These are phyloP conservation scores for Saturnispora serradocipensis DNA, from an alignment of 805 yeast species.

Conservation along the genomic window DNA sequence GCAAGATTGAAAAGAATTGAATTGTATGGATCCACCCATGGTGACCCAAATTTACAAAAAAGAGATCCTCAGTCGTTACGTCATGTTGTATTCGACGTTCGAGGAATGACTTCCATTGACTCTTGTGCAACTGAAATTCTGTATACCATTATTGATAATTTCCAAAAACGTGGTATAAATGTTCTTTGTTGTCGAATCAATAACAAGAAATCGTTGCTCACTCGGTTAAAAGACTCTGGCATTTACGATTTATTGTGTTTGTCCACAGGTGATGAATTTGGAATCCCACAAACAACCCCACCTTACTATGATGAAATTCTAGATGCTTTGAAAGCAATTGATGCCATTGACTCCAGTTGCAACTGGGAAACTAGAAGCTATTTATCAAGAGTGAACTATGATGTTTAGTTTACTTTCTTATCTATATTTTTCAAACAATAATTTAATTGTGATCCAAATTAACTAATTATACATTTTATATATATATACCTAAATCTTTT, in stretches of 20 bases:
- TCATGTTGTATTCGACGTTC: constrained; percentile 62
- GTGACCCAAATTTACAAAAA: constrained; percentile 53
- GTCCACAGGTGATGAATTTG: constrained; percentile 20
- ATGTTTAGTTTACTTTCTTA: constrained; percentile 2
- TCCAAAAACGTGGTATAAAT: constrained; percentile 43
- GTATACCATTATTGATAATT: constrained; percentile 47
- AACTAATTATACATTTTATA: not conserved
- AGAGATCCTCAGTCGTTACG: constrained; percentile 34
- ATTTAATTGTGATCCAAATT: not conserved
- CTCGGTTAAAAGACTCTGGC: constrained; percentile 47
- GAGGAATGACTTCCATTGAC: constrained; percentile 76
- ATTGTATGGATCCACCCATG: constrained; percentile 60
- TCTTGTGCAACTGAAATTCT: constrained; percentile 72
- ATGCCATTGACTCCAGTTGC: constrained; percentile 24
- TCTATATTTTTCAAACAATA: not conserved
- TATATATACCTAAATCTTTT: constrained; percentile 1
- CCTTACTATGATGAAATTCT: constrained; percentile 45
- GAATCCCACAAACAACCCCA: constrained; percentile 25
- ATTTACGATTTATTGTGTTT: constrained; percentile 32
- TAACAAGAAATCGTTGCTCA: constrained; percentile 35
- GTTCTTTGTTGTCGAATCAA: constrained; percentile 59
- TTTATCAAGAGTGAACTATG: constrained; percentile 13
- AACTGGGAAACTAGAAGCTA: constrained; percentile 16
- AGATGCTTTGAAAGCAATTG: constrained; percentile 44
- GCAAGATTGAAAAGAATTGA: constrained; percentile 62